Evolutionary conservation across 495 filamentous ascomycete genomes (phyloP).

Genomic region (Hypoxylon subgilvum): DNA sequence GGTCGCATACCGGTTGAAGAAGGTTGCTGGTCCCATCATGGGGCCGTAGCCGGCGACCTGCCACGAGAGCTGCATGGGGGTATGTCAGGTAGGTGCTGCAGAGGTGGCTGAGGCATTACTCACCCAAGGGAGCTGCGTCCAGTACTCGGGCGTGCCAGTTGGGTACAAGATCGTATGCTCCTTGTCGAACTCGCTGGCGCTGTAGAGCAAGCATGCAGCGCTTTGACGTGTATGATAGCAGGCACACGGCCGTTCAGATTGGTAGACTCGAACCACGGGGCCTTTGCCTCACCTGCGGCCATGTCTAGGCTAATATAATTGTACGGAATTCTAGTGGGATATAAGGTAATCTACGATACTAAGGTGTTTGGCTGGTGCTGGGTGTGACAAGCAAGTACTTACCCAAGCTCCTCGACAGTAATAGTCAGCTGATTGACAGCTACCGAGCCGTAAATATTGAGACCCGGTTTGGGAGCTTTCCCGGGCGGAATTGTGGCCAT

Average conservation of each 20-base stretch:
- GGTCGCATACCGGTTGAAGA: conserved; percentile 17
- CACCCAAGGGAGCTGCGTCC: conserved; percentile 31
- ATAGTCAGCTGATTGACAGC: conserved; percentile 67
- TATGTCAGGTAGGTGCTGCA: background rate
- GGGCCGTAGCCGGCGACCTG: conserved; percentile 23
- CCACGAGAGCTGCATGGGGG: conserved; percentile 29
- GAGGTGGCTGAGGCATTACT: background rate
- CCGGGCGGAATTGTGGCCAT: conserved; percentile 19
- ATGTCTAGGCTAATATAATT: conserved; percentile 26
- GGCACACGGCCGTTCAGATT: conserved; percentile 89
- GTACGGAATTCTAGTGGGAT: conserved; percentile 12
- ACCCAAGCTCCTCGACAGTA: conserved; percentile 72
- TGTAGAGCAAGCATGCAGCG: conserved; percentile 76
- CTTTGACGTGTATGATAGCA: conserved; percentile 70
- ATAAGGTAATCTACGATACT: background rate
- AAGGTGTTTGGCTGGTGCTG: background rate
- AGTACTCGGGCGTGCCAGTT: conserved; percentile 62
- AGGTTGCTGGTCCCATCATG: conserved; percentile 22
- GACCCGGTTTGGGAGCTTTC: conserved; percentile 22
- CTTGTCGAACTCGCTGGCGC: conserved; percentile 72
- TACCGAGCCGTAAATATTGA: conserved; percentile 19
- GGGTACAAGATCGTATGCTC: conserved; percentile 77
- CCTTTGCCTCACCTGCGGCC: conserved; percentile 1
- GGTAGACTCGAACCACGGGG: conserved; percentile 59
- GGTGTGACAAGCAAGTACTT: conserved; percentile 18